These are phyloP conservation scores for Suillus americanus DNA, from an alignment of 768 basidiomycete genomes.

Conservation along the genomic window DNA sequence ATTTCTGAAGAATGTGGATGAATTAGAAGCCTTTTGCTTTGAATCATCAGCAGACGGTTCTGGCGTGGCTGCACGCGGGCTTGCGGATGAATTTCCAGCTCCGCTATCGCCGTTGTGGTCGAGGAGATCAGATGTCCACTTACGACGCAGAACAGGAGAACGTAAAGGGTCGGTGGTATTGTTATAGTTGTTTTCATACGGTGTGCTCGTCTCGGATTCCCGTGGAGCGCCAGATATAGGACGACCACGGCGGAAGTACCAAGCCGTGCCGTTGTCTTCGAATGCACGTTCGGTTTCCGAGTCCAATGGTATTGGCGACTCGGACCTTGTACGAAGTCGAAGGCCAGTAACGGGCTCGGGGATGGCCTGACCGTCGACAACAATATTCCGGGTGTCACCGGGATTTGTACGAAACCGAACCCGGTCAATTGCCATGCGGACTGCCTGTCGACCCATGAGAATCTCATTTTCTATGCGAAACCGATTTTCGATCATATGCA, in stretches of 20 bases:
- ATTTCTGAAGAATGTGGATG: conserved; percentile 40
- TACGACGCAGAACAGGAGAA: conserved; percentile 43
- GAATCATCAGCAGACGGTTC: conserved; percentile 8
- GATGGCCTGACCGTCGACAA: conserved; percentile 21
- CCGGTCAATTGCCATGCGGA: conserved; percentile 56
- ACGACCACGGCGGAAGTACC: conserved; percentile 55
- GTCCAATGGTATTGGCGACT: conserved; percentile 68
- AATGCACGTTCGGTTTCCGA: conserved; percentile 80
- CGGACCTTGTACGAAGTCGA: conserved; percentile 22
- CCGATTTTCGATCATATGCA: conserved; percentile 95
- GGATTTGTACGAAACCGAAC: conserved; percentile 22
- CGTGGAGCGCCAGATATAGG: conserved; percentile 23
- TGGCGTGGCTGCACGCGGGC: conserved; percentile 13
- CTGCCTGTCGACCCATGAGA: conserved; percentile 68
- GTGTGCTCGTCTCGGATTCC: conserved; percentile 35
- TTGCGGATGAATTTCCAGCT: conserved; percentile 7
- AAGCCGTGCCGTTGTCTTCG: conserved; percentile 46
- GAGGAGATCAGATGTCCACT: conserved; percentile 47
- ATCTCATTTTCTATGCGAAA: conserved; percentile 83
- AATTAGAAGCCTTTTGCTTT: conserved; percentile 16
- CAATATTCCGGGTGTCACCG: conserved; percentile 20
- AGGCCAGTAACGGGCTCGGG: conserved; percentile 26
- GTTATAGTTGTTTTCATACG: conserved; percentile 27
- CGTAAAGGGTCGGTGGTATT: conserved; percentile 37
- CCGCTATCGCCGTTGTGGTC: conserved; percentile 23